Base-by-base conservation (phyloP, 2,329 filamentous ascomycete species). In the Botryotinia globosa region DNA sequence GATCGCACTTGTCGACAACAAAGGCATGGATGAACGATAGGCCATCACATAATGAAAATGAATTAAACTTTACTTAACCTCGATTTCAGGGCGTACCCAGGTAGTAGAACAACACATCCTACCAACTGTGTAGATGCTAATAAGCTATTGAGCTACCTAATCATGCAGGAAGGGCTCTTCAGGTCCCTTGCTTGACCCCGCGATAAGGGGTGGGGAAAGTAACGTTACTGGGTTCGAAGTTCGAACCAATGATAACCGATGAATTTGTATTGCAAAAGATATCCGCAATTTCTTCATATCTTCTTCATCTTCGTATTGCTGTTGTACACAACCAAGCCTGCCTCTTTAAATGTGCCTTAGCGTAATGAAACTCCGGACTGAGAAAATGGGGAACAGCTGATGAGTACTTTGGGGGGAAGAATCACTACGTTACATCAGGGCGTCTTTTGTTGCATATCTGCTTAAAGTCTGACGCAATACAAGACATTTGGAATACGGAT, bases 191-290 rank as follows among this genome's bases (percentile, higher is more conserved):
- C 59, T 16, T 29, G n/a, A 56, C 51, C 68, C 59, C 69, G 58
- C 59, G 59, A 51, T 65, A 71, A 64, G 16, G 9, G 59, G 59
- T 56, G 69, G 45, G 59, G 45, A 54, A 14, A 39, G 69, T 63
- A 56, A 71, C 59, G 59, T 71, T 71, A 65, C 42, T 4, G 20
- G 59, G 14, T 32, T 6, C 22, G 4, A 56, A 16, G 14, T 32
- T 6, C 22, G 4, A 56, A 16, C 69, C 69, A 71, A 71, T 71
- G 37, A 56, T 34, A 25, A 45, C n/a, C 12, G 54, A 32, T 25
- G 7, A 29, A 64, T 70, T 64, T 48, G 32, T 39, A 63, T 70
- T 70, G 54, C 42, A 37, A 8, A 66, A 66, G 45, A 39, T 54
- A 29, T 32, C n/a, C n/a, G 9, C n/a, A 9, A 44, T 44, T 32